Conservation (phyloP, 129 eudicot species). For the Flaveria ramosissima region DNA sequence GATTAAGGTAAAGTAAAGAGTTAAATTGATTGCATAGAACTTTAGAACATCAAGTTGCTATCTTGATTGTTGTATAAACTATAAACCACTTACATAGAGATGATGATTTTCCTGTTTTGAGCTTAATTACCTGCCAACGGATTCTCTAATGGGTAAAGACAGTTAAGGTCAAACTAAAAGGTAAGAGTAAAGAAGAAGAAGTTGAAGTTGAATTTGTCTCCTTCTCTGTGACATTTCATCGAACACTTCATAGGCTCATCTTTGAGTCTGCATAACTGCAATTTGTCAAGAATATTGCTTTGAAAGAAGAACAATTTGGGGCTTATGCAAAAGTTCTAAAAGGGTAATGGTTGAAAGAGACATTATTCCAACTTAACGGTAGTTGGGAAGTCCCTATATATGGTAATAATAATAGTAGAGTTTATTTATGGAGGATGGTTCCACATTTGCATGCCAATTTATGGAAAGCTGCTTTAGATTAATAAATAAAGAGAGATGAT, state of each 20-base stretch:
- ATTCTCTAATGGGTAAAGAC: not conserved
- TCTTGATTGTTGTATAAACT: not conserved
- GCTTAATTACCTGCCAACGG: not conserved
- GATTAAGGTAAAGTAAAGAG: not conserved
- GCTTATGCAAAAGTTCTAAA: not conserved
- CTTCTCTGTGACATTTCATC: slow-evolving; percentile 12
- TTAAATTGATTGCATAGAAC: not conserved
- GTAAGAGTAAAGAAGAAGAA: not conserved
- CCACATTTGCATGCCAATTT: not conserved
- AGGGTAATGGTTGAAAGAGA: slow-evolving; percentile 3
- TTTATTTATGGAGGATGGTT: slow-evolving; percentile 11
- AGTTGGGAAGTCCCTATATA: slow-evolving; percentile 21
- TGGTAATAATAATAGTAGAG: slow-evolving; percentile 19
- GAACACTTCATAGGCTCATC: slow-evolving; percentile 6
- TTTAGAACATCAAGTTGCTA: not conserved
- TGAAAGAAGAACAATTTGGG: not conserved
- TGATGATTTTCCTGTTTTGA: not conserved
- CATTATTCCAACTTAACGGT: not conserved
- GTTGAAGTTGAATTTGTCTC: not conserved
- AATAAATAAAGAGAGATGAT: not conserved
- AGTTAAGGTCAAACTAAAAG: not conserved
- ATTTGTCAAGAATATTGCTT: slow-evolving; percentile 1
- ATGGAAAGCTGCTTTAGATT: not conserved
- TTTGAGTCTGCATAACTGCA: not conserved
- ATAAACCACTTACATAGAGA: not conserved